Percentiles rank a stretch among this genome's conserved stretches.
Evolutionary conservation across 2,329 filamentous ascomycete genomes (phyloP).

Genomic region (Cercospora berteroae): DNA sequence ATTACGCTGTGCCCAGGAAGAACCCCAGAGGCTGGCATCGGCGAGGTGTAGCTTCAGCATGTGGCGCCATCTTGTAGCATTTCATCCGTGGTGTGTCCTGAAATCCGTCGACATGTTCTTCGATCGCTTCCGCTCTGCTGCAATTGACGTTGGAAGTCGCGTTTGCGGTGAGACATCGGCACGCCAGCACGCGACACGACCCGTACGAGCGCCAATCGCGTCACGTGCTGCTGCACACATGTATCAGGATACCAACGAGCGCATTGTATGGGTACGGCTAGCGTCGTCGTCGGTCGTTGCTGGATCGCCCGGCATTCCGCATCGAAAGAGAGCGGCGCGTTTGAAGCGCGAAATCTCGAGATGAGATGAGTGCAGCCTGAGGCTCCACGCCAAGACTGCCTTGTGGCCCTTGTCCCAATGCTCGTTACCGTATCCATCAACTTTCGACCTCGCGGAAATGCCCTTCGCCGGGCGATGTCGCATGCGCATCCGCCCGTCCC

Average conservation of each 20-base stretch:
- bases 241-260: neutral
- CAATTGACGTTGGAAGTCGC: neutral
- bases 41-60: neutral
- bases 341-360: neutral
- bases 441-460: no score
- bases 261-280: neutral
- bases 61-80: neutral
- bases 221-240: neutral
- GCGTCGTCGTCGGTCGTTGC: neutral
- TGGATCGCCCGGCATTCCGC: neutral
- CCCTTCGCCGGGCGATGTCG: no score
- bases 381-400: neutral
- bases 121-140: neutral
- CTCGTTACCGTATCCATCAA: neutral
- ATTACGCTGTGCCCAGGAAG: neutral
- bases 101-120: neutral
- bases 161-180: neutral
- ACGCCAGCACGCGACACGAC: neutral
- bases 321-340: neutral
- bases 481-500: no score
- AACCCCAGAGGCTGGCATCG: neutral
- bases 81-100: neutral
- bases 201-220: neutral
- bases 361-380: neutral
- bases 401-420: no score